These are phyloP conservation scores for Cercospora sesami DNA, from an alignment of 2,329 filamentous ascomycete genomes.

Conservation along the genomic window DNA sequence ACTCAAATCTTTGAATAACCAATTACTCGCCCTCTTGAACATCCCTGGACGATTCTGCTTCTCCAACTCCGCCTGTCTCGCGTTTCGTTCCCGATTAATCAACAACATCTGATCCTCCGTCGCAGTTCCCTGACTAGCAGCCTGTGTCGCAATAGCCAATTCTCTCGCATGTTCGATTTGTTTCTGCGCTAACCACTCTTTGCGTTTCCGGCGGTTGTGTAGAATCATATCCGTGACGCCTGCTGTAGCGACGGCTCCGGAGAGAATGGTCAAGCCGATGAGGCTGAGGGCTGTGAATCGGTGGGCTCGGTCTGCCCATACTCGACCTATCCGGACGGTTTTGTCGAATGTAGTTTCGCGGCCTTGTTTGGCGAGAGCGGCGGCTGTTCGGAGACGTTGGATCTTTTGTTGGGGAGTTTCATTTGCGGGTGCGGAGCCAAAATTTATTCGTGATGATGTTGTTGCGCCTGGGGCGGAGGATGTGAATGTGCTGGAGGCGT, in stretches of 20 bases:
- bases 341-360: slow-evolving; percentile 58
- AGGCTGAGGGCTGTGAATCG: slow-evolving; percentile 60
- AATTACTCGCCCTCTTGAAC: slow-evolving; percentile 38
- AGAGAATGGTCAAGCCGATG: slow-evolving; percentile 62
- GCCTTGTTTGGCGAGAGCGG: slow-evolving; percentile 48
- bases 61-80: slow-evolving; percentile 55
- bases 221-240: slow-evolving; percentile 66
- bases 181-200: slow-evolving; percentile 60
- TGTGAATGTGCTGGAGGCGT: slow-evolving; percentile 65
- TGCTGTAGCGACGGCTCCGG: slow-evolving; percentile 62
- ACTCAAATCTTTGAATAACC: slow-evolving; percentile 38
- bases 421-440: slow-evolving; percentile 38
- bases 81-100: slow-evolving; percentile 61
- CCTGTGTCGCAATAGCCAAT: slow-evolving; percentile 47
- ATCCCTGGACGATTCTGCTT: slow-evolving; percentile 41
- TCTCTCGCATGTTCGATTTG: slow-evolving; percentile 47
- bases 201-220: slow-evolving; percentile 65
- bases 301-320: slow-evolving; percentile 62
- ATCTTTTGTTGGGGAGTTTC: slow-evolving; percentile 58
- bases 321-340: slow-evolving; percentile 54
- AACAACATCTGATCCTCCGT: slow-evolving; percentile 54
- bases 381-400: slow-evolving; percentile 52
- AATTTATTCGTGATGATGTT: slow-evolving; percentile 32
- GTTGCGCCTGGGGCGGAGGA: slow-evolving; percentile 29
- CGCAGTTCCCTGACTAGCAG: slow-evolving; percentile 47